Base-by-base conservation (phyloP, 176 grass and related monocot species). In the Triticum dicoccoides region DNA sequence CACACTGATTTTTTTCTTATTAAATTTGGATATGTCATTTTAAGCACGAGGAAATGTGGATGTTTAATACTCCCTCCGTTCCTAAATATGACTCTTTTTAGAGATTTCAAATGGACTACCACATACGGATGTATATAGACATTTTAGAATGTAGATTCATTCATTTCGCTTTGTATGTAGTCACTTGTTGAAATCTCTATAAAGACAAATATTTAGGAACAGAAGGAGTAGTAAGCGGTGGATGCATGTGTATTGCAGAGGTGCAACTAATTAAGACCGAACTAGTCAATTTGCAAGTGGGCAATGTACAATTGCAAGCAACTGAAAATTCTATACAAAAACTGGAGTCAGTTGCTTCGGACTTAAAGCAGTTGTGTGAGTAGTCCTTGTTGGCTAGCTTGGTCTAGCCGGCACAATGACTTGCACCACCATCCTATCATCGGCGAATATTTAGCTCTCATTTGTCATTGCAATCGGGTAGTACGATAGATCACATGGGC, bases 391-490 rank as follows among this genome's bases (percentile, higher is more conserved):
- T 91, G 61, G 21, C 61, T 72, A 23, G 15, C 29, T 24, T 51
- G 12, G 25, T 61, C 69, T 58, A 52, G 24, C 73, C 73, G 61
- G 59, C 59, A 9, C 68, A 33, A 52, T 69, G 24, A 39, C 68
- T 76, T 90, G 81, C 25, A 49, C 61, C 12, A 79, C 39, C 58
- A 69, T 61, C 85, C 69, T 91, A 87, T 81, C 85, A 84, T 52
- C 15, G 27, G 38, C 3, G 2, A 5, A 21, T 59, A 25, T 59
- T 67, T 76, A 68, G 85, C 76, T 33, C 20, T 15, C 20, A 18
- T 24, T 18, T 6, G 25, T 69, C 58, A 14, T 78, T 78, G 77
- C 82, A 90, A 67, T 83, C 80, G 8, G 64, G 4, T 69, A 32
- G 34, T 42, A 71, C 18, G 13, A 15, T 44, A 9, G 41, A 44